Percentiles rank a stretch among this genome's conserved stretches.
Conservation (phyloP, 208 protist genomes). For the Acanthamoeba triangularis region DNA sequence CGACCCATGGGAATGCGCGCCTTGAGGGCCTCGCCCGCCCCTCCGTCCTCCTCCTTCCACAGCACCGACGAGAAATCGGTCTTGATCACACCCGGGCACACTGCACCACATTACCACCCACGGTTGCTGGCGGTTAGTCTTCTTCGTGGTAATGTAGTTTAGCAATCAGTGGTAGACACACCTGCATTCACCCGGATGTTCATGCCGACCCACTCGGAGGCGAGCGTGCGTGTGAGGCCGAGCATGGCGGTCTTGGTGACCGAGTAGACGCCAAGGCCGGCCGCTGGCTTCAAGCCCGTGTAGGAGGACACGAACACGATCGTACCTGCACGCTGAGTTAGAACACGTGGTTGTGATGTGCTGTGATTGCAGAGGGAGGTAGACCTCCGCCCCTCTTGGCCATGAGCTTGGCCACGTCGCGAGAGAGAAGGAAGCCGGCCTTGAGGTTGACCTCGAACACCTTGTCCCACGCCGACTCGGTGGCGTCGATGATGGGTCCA, state of each 20-base stretch:
- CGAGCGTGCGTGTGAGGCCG: not conserved
- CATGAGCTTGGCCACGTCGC: constrained; percentile 50
- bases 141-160: no score
- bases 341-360: not conserved
- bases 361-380: not conserved
- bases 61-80: constrained; percentile 17
- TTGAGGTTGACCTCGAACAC: constrained; percentile 54
- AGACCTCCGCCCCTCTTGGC: constrained; percentile 21
- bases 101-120: no score
- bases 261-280: constrained; percentile 3
- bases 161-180: no score
- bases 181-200: constrained; percentile 55
- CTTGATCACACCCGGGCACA: constrained; percentile 34
- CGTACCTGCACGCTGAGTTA: not conserved
- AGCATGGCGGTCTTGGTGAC: constrained; percentile 40
- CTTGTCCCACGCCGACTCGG: constrained; percentile 49
- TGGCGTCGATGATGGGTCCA: constrained; percentile 1
- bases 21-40: not conserved
- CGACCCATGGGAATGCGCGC: constrained; percentile 24
- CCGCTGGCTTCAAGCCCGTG: constrained; percentile 6
- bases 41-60: constrained; percentile 26
- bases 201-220: constrained; percentile 6
- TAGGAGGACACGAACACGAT: constrained; percentile 53
- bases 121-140: no score
- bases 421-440: constrained; percentile 35